Evolutionary conservation across 306 rosid species (phyloP), one percentile per base, ranked within the genome.

Genomic region (Boehmeria nivea): DNA sequence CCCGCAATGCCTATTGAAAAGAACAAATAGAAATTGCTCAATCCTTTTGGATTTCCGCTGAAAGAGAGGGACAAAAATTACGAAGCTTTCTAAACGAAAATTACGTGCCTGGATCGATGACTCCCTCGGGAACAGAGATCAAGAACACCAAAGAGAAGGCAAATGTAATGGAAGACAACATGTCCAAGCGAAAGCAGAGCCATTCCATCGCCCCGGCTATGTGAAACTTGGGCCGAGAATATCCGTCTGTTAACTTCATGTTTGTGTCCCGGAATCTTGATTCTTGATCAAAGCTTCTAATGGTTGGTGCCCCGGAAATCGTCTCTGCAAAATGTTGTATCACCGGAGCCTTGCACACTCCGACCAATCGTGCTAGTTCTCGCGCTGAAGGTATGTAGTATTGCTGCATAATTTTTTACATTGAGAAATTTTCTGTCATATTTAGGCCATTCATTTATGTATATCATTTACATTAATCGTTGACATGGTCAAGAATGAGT

Each of bases 291-390:
- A 69, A 69, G 53, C 74, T 61, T n/a, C 63, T 65, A 24, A 69
- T 54, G 33, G 58, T 46, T 8, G 63, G 25, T 4, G 74, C 46
- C 25, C 74, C 68, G 9, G 64, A 18, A 27, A 69, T 27, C 6
- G 74, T 46, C 33, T 69, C 74, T 25, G 74, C 27, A 22, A 69
- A 69, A 39, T 69, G 74, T 13, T 69, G 74, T 22, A 69, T 65
- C 6, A 69, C 59, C 22, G 74, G 68, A 61, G 68, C 74, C 45
- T 69, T 61, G 39, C 68, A 59, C 39, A 61, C 60, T 14, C 59
- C 74, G 20, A 46, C 63, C 40, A 69, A 21, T 21, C 74, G 37
- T 0, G 74, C 38, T 0, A 69, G 74, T 22, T 61, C 64, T 54
- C 64, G 53, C 2, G 74, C 68, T 4, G 74, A 61, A 2, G 64